These are phyloP conservation scores for Petasospora rhodanensis DNA, from an alignment of 1,139 yeast genomes.

Conservation along the genomic window DNA sequence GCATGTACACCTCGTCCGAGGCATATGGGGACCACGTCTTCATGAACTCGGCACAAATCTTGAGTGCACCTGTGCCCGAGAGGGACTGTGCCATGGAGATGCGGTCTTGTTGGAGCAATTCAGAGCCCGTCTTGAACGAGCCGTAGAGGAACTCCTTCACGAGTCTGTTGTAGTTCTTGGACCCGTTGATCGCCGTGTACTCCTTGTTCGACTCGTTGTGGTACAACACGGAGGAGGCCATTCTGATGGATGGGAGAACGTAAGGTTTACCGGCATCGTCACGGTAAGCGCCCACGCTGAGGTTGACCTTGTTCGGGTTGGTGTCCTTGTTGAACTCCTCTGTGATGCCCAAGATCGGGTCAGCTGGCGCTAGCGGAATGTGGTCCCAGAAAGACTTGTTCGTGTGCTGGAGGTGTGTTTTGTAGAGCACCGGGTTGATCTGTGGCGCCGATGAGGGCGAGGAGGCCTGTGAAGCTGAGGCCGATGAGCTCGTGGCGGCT, in stretches of 20 bases:
- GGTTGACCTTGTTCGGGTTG: constrained; percentile 67
- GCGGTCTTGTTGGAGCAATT: constrained; percentile 31
- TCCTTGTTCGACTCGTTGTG: constrained; percentile 54
- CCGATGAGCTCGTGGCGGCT: too few species aligned
- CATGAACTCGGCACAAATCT: constrained; percentile 74
- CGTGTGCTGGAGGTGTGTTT: constrained; percentile 1
- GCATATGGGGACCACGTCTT: constrained; percentile 33
- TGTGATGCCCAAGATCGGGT: constrained; percentile 66
- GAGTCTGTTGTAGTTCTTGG: constrained; percentile 55
- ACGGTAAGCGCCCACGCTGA: constrained; percentile 92
- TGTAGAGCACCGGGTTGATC: constrained; percentile 2
- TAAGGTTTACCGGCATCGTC: constrained; percentile 82
- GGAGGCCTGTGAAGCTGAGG: too few species aligned
- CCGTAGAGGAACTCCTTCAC: constrained; percentile 77
- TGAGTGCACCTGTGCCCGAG: constrained; percentile 95
- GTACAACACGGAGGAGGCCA: constrained; percentile 46
- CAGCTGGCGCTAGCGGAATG: constrained; percentile 45
- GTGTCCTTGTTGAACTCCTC: constrained; percentile 53
- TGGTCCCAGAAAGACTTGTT: constrained; percentile 12
- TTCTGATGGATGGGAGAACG: constrained; percentile 76
- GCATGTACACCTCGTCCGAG: constrained; percentile 50
- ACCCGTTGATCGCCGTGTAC: constrained; percentile 72
- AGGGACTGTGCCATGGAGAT: constrained; percentile 79
- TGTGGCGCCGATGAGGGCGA: too few species aligned
- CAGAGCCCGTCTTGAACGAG: constrained; percentile 36